phyloP scores from a whole-genome alignment of 2,329 filamentous ascomycete genomes.

The Bipolaris zeicola region DNA sequence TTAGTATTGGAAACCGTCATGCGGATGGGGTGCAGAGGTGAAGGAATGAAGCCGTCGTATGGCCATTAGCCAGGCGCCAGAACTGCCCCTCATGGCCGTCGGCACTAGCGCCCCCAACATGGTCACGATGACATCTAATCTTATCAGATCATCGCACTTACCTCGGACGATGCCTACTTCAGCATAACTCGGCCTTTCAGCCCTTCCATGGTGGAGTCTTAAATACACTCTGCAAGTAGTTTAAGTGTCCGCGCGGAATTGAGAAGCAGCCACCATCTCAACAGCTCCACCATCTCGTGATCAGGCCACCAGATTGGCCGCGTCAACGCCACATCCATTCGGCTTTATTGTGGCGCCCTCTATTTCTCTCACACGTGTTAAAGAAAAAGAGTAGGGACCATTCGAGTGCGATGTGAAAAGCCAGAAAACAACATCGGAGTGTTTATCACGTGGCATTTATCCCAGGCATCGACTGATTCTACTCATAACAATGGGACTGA shows the following conservation, averaged over 20 bases:
- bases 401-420: too few relatives aligned
- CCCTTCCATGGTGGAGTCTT: neutral
- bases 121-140: conserved; percentile 18
- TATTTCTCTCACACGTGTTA: too few relatives aligned
- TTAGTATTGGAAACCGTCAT: too few relatives aligned
- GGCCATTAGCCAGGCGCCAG: neutral
- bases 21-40: too few relatives aligned
- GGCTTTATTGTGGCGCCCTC: neutral
- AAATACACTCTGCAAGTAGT: neutral
- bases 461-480: too few relatives aligned
- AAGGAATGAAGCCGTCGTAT: neutral
- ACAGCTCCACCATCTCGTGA: neutral
- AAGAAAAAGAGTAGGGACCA: too few relatives aligned
- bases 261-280: conserved; percentile 13
- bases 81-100: conserved; percentile 2
- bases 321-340: neutral
- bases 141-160: conserved; percentile 20
- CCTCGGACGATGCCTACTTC: neutral
- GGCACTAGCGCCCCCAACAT: conserved; percentile 2
- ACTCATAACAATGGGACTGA: too few relatives aligned
- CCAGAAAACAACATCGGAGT: too few relatives aligned
- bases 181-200: neutral
- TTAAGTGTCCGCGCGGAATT: neutral
- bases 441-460: too few relatives aligned
- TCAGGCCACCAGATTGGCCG: conserved; percentile 1